Evolutionary conservation across 1,139 yeast species (phyloP).

Genomic region (Lodderomyces margitis): DNA sequence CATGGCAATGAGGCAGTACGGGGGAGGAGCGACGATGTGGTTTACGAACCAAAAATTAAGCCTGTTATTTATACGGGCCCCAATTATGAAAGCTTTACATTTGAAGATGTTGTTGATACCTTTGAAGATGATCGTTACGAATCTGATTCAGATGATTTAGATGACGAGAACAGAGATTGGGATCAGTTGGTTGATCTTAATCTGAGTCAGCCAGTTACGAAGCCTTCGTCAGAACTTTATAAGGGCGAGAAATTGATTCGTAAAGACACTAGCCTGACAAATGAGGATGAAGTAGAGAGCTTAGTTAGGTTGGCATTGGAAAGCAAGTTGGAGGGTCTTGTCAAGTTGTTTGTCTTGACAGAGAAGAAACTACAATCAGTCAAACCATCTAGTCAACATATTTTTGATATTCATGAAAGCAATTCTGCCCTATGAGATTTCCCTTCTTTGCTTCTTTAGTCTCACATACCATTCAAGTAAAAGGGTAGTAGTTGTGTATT

Average conservation of each 20-base stretch:
- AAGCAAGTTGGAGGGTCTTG: constrained; percentile 53
- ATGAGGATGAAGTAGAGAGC: constrained; percentile 27
- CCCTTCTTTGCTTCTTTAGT: too few species aligned
- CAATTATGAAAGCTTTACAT: constrained; percentile 1
- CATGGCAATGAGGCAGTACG: constrained; percentile 1
- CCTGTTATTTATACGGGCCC: constrained; percentile 4
- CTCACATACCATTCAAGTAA: too few species aligned
- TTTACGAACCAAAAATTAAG: neutral
- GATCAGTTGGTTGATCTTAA: constrained; percentile 1
- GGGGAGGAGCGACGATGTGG: neutral
- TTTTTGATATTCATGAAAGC: neutral
- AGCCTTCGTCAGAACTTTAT: neutral
- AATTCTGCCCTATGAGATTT: neutral
- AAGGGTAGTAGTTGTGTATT: too few species aligned
- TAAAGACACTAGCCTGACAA: constrained; percentile 15
- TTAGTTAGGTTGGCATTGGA: constrained; percentile 31
- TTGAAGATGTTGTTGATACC: neutral
- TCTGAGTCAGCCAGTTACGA: neutral
- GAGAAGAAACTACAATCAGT: constrained; percentile 29
- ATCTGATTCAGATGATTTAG: constrained; percentile 6
- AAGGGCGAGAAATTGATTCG: neutral
- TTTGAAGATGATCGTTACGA: constrained; percentile 3
- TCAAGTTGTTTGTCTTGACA: constrained; percentile 61
- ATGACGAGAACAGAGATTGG: neutral
- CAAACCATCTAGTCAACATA: neutral